These are phyloP conservation scores for Dichotomocladium elegans DNA, from an alignment of 371 early-diverging fungal species.

Conservation along the genomic window DNA sequence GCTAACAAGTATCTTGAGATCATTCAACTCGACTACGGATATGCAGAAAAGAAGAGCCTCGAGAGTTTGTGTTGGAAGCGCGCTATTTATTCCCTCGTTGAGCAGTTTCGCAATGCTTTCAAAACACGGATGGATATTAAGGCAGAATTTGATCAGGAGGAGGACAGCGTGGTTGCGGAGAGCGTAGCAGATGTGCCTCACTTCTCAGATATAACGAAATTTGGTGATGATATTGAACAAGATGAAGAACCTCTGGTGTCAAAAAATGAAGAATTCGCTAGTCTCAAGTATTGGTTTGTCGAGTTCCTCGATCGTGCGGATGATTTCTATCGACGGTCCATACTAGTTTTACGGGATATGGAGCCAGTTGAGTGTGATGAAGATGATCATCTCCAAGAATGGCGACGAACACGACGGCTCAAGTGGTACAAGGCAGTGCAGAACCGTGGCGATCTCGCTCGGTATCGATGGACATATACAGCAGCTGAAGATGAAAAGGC, in stretches of 20 bases:
- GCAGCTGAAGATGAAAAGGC: conserved; percentile 13
- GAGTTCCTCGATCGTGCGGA: conserved; percentile 35
- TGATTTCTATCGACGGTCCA: conserved; percentile 40
- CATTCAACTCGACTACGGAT: conserved; percentile 47
- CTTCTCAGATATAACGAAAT: conserved; percentile 10
- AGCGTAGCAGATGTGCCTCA: conserved; percentile 4
- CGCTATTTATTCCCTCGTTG: conserved; percentile 59
- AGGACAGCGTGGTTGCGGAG: conserved; percentile 8
- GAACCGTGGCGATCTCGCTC: conserved; percentile 54
- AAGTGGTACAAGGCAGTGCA: conserved; percentile 57
- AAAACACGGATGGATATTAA: conserved; percentile 13
- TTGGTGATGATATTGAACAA: conserved; percentile 6
- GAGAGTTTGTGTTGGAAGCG: conserved; percentile 64
- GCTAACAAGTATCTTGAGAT: conserved; percentile 49
- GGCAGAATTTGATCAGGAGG: conserved; percentile 6
- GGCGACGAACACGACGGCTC: conserved; percentile 30
- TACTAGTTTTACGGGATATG: conserved; percentile 29
- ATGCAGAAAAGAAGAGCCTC: conserved; percentile 56
- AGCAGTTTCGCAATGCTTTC: conserved; percentile 52
- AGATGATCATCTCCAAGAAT: conserved; percentile 15
- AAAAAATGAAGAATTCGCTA: conserved; percentile 7
- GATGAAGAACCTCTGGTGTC: not conserved
- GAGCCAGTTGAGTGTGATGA: conserved; percentile 10
- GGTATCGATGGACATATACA: conserved; percentile 54
- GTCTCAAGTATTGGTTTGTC: conserved; percentile 11